Evolutionary conservation across 768 basidiomycete genomes (phyloP).

Genomic region (Pulveroboletus sp.): DNA sequence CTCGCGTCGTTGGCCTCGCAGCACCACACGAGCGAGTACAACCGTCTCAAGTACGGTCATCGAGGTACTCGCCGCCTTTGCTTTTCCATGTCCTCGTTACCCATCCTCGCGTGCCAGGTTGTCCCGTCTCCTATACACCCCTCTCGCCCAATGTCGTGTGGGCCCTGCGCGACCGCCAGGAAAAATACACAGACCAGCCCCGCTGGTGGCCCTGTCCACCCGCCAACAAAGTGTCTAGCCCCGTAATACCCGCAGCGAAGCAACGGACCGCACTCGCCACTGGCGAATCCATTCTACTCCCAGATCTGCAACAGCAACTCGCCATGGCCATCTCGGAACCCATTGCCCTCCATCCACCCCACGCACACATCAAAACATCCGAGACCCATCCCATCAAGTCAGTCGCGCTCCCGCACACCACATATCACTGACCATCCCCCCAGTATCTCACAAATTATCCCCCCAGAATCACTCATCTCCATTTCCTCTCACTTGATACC

Average conservation of each 20-base stretch:
- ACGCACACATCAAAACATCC: constrained; percentile 59
- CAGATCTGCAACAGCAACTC: constrained; percentile 47
- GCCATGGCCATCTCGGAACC: constrained; percentile 53
- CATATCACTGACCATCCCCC: constrained; percentile 1
- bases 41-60: constrained; percentile 63
- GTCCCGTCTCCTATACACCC: constrained; percentile 56
- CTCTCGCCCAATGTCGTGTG: constrained; percentile 62
- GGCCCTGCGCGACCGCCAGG: constrained; percentile 53
- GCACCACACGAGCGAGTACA: constrained; percentile 72
- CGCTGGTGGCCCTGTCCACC: constrained; percentile 50
- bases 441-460: constrained; percentile 58
- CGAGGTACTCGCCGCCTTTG: constrained; percentile 18
- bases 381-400: constrained; percentile 83
- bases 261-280: constrained; percentile 24
- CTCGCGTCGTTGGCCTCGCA: constrained; percentile 66
- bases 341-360: constrained; percentile 15
- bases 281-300: constrained; percentile 12
- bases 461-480: constrained; percentile 43
- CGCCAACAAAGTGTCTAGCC: not conserved
- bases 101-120: constrained; percentile 37
- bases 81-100: not conserved
- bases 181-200: constrained; percentile 31
- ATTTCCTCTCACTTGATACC: constrained; percentile 37
- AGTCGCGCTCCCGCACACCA: constrained; percentile 17
- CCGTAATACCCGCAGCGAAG: constrained; percentile 18